These are phyloP conservation scores for Salix suchowensis DNA, from an alignment of 345 rosid genomes.

Conservation along the genomic window DNA sequence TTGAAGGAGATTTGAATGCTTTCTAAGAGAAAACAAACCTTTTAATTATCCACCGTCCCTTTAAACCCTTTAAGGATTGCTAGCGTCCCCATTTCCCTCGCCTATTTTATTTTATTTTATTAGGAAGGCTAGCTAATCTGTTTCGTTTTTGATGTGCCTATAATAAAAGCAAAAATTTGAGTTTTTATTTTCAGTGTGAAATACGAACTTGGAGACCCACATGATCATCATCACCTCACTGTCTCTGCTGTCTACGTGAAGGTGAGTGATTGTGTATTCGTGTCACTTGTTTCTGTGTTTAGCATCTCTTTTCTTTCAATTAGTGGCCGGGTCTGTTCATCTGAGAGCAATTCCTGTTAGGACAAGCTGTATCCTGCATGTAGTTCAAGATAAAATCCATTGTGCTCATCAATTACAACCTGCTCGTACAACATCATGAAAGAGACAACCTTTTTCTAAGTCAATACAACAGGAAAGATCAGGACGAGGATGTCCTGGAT, in stretches of 20 bases:
- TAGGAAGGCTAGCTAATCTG: neutral
- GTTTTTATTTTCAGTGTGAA: too few species aligned
- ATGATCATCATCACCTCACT: too few species aligned
- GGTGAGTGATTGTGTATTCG: too few species aligned
- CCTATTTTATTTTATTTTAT: too few species aligned
- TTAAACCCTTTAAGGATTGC: neutral
- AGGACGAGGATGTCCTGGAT: conserved; percentile 23
- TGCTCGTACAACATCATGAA: neutral
- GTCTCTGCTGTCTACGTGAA: too few species aligned
- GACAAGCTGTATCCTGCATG: neutral
- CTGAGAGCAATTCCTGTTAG: neutral
- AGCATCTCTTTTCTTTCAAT: neutral
- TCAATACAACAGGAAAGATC: neutral
- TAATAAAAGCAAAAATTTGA: neutral
- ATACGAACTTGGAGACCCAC: too few species aligned
- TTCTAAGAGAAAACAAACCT: neutral
- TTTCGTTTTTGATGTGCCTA: neutral
- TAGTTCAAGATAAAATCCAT: neutral
- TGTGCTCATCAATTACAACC: neutral
- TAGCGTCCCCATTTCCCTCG: neutral
- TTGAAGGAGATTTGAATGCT: neutral
- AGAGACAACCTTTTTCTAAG: neutral
- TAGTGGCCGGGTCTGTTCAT: neutral
- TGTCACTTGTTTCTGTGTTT: too few species aligned
- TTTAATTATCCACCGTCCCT: neutral